Percentiles rank a stretch among this genome's conserved stretches.
Conservation (phyloP, 1,284 basidiomycete species). For the Leccinum huronense region DNA sequence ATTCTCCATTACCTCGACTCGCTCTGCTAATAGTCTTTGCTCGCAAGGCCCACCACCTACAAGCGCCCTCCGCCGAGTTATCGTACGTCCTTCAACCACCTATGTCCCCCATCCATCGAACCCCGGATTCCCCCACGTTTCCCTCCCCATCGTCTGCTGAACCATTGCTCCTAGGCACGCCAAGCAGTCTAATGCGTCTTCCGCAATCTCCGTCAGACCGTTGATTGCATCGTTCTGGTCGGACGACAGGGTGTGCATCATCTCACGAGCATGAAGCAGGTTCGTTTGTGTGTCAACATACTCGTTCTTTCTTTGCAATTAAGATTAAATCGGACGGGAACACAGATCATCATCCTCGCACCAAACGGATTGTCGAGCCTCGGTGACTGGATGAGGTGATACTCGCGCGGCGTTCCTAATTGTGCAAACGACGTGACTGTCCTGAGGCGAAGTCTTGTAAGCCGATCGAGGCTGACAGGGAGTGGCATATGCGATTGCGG, state of each 20-base stretch:
- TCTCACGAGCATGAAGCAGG: background rate
- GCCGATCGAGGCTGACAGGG: conserved; percentile 92
- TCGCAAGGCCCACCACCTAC: conserved; percentile 49
- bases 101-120: background rate
- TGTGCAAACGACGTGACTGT: conserved; percentile 39
- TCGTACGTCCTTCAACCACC: conserved; percentile 11
- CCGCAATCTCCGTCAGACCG: conserved; percentile 69
- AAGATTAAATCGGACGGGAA: background rate
- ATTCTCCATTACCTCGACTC: conserved; percentile 90
- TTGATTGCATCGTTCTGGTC: conserved; percentile 79
- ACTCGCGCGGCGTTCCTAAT: conserved; percentile 3
- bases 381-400: background rate
- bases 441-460: conserved; percentile 71
- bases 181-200: conserved; percentile 33
- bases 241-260: conserved; percentile 50
- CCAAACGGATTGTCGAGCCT: background rate
- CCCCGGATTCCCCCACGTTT: too few species aligned
- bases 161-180: background rate
- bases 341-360: background rate
- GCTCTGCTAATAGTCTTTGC: conserved; percentile 74
- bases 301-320: background rate
- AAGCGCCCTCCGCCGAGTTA: conserved; percentile 8
- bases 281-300: background rate
- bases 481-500: conserved; percentile 89
- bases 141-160: background rate